Evolutionary conservation across 2,329 filamentous ascomycete species (phyloP), one percentile per base, ranked within the genome.

Genomic region (Fonsecaea pedrosoi): DNA sequence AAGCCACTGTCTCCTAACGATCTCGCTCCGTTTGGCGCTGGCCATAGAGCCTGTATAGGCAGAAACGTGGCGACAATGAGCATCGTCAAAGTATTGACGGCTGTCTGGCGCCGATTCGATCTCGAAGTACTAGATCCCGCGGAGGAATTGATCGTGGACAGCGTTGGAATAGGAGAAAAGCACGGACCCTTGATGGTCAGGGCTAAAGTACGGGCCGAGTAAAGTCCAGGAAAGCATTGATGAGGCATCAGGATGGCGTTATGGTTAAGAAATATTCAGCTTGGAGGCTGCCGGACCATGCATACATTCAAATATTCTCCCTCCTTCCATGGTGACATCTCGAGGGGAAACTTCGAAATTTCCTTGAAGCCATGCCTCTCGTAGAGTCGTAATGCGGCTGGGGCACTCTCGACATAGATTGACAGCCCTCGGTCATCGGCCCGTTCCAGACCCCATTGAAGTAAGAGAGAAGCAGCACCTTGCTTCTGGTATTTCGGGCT

Each of bases 1-100:
- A 70, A 76, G 7, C 76, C 78, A 42, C 82, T 82, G 76, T 60
- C 58, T n/a, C 72, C 78, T 9, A 76, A 78, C 12, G 76, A 80
- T 67, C 78, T 78, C 62, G 79, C 85, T 53, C 79, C 83, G 0
- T 86, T 85, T 68, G 83, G 83, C 1, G 76, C 81, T 4, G 84
- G 83, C 0, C 72, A 75, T 2, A 74, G 84, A 68, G 77, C 78
- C 45, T 86, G 84, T 66, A 84, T 85, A 71, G 83, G 82, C 34
- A 73, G 81, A 59, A 84, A 83, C 63, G 67, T 86, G 62, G 83
- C 82, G 1, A 80, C 35, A 30, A 68, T 65, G 55, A 68, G 60
- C 50, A 58, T 67, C 25, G 45, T 67, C 50, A 67, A 67, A 50
- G 56, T 67, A 13, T 32, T 67, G 45, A 15, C 50, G 32, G 60